Evolutionary conservation across 2,329 filamentous ascomycete species (phyloP), one percentile per base, ranked within the genome.

Genomic region (Calonectria montana): DNA sequence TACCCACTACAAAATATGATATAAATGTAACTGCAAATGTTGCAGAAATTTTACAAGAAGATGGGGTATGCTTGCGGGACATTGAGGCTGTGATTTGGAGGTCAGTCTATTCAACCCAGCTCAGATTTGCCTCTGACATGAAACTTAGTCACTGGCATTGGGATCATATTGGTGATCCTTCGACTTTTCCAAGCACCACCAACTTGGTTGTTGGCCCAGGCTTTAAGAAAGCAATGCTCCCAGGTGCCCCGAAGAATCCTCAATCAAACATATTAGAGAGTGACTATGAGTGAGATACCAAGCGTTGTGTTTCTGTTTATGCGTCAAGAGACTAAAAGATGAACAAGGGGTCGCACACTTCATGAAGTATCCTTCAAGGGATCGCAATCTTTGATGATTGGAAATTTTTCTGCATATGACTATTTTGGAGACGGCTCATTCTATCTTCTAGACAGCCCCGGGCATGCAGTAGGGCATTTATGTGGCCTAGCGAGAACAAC

Each of bases 131-230:
- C 16, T n/a, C 57, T 62, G 12, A 50, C 47, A 3, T 16, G 15
- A n/a, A 27, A 18, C 0, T 2, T 12, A 82, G 84, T 67, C 87
- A 89, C 73, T 86, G 83, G 79, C 85, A 87, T 72, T 87, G 83
- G 78, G 88, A 91, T 75, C 89, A 91, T 68, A 86, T 84, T 10
- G 89, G 89, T 0, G 86, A 90, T 67, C 82, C 85, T 0, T 83
- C 84, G 0, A 80, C 78, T 0, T 91, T 91, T 61, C 87, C 87
- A 0, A 1, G 74, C 0, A 79, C 74, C 1, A 88, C 87, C 0
- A 82, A 86, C 10, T 75, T 91, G 0, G 75, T 90, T 37, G 88
- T 90, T 4, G 89, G 89, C 0, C 86, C 88, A 0, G 88, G 88
- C 0, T 87, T 90, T 77, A 86, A 84, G 59, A 71, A 83, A 2